These are phyloP conservation scores for Lachancea cidri DNA, from an alignment of 805 yeast species.

Conservation along the genomic window DNA sequence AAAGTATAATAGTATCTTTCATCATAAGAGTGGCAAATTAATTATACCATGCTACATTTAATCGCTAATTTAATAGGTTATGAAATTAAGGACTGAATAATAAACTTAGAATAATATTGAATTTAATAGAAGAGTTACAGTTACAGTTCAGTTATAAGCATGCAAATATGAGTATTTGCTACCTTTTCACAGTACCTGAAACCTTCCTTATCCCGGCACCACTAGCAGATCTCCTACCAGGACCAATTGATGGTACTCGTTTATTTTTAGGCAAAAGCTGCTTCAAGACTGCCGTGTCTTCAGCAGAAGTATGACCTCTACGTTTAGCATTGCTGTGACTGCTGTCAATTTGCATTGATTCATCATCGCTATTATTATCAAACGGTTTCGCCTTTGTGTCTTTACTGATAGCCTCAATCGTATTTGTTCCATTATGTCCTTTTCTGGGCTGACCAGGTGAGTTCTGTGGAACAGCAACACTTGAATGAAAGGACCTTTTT, in stretches of 20 bases:
- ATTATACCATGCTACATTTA: conserved; percentile 30
- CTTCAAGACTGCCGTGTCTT: conserved; percentile 21
- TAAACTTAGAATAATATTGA: neutral
- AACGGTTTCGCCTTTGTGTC: conserved; percentile 13
- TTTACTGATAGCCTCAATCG: conserved; percentile 32
- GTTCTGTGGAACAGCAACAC: conserved; percentile 65
- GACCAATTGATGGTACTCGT: conserved; percentile 20
- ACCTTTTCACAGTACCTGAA: conserved; percentile 30
- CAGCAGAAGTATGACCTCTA: conserved; percentile 11
- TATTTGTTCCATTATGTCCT: conserved; percentile 30
- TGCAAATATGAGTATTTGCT: conserved; percentile 1
- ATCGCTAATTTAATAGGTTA: neutral
- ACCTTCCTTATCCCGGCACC: conserved; percentile 33
- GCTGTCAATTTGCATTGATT: conserved; percentile 24
- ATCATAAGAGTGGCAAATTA: conserved; percentile 36
- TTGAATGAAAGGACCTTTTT: conserved; percentile 23
- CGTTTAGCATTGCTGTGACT: conserved; percentile 18
- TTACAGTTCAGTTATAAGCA: neutral
- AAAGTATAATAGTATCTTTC: conserved; percentile 49
- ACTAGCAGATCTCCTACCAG: conserved; percentile 31
- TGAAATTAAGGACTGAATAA: neutral
- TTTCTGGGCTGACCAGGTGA: conserved; percentile 98
- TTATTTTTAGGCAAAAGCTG: conserved; percentile 30
- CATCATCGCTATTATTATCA: conserved; percentile 23
- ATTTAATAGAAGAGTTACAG: neutral